Base-by-base conservation (phyloP, 179 eudicot genomes). In the Beta lomatogona region DNA sequence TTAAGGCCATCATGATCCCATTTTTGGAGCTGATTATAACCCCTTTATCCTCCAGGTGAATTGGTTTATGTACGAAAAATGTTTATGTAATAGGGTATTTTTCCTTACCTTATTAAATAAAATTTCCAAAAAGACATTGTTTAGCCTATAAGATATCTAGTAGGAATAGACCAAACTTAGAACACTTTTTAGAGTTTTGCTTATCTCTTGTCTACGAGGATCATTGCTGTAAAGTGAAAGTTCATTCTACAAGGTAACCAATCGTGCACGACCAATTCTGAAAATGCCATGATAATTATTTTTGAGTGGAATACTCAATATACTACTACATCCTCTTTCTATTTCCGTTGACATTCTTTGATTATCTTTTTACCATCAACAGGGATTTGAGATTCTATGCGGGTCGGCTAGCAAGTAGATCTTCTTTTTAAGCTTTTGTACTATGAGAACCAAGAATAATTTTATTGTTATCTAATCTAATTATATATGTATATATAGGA, bases 211-310 rank as follows among this genome's bases (percentile, higher is more conserved):
- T 67, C 66, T 67, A 81, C 83, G 45, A 67, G 59, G 83, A 75
- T 81, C 83, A 54, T 54, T 75, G 83, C 83, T 81, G 83, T 75
- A 81, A 81, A 81, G 83, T 81, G 57, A 67, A 81, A 81, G 79
- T 13, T 36, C 6, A 46, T 52, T 31, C 28, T 80, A 71, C 58
- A 79, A 48, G 73, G 15, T 50, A 77, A 46, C 71, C 80, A 52
- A 77, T 77, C 61, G 71, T 65, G 71, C 73, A 25, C 31, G 69
- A 76, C 69, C 73, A 77, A 53, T 66, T 14, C 80, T 77, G 22
- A 15, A 77, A 77, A 65, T 77, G 73, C 61, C 48, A 48, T 64
- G 25, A 50, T 65, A 9, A 45, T 22, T 31, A 19, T 46, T 71
- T n/a, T 73, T 73, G 21, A 77, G 80, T 77, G 80, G 73, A 15